Base-by-base conservation (phyloP, 257 asterid genomes). In the Penstemon newberryi region DNA sequence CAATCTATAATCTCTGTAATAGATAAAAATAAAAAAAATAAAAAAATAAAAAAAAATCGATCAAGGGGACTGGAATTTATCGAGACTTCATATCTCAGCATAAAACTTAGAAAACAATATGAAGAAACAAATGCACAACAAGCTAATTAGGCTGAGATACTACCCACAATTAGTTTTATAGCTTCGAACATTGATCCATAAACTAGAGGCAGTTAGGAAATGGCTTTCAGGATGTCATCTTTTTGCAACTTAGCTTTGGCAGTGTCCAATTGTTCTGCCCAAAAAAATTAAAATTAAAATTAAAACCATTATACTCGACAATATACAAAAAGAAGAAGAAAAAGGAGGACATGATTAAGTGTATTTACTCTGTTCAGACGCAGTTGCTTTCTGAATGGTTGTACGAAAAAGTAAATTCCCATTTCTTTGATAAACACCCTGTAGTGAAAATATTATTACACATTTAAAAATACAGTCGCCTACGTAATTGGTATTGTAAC, bases 331-430 rank as follows among this genome's bases (percentile, higher is more conserved):
- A 55, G 38, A 63, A 60, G 47, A 67, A 19, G 7, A 73, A 56
- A 1, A 66, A 51, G 54, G 12, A 37, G n/a, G 63, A 49, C 39
- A 40, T 33, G 73, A 47, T 0, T 8, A 7, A 49, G 38, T 5
- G 39, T 5, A 13, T 82, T 83, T 80, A 92, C 98, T 92, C 80
- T 92, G 86, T 73, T 90, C 91, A 46, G 59, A 75, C 57, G 82
- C 75, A 12, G 77, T 84, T 75, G 89, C 97, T 77, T 86, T 88
- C 79, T 77, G 79, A 62, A 80, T 60, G 77, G 84, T 85, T 44
- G 95, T 82, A 6, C 81, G 93, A 60, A 90, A 90, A 68, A 80
- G 82, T 76, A 92, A 56, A 76, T 86, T 90, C 71, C 95, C 96
- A 39, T 86, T 85, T 74, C 69, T 86, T 70, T 85, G 93, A 77